A percentile compares a stretch with the other conserved stretches of the same genome.
These are phyloP conservation scores for Sphagnum magellanicum DNA, from an alignment of 228 moss, liverwort and hornwort genomes.

Conservation along the genomic window DNA sequence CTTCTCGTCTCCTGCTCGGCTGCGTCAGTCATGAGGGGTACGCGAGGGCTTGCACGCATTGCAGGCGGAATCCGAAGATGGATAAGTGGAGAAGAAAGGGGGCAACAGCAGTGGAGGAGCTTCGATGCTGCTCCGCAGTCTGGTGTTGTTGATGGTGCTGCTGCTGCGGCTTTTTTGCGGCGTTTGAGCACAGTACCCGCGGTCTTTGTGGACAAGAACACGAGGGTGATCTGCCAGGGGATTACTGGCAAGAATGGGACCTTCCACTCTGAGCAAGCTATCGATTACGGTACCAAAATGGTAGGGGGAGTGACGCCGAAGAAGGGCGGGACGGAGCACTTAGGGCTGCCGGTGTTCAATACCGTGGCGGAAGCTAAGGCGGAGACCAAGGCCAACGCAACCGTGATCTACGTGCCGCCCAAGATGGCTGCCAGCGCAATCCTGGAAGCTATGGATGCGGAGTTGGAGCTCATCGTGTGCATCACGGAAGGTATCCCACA, in stretches of 20 bases:
- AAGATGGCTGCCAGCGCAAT: slow-evolving; percentile 43
- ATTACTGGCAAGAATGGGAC: slow-evolving; percentile 66
- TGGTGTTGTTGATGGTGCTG: too few relatives aligned
- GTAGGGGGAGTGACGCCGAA: slow-evolving; percentile 67
- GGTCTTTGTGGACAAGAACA: slow-evolving; percentile 71
- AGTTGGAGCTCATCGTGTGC: slow-evolving; percentile 64
- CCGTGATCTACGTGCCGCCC: slow-evolving; percentile 61
- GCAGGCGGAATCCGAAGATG: too few relatives aligned
- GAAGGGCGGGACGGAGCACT: slow-evolving; percentile 63
- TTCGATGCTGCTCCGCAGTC: too few relatives aligned
- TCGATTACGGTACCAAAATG: slow-evolving; percentile 63
- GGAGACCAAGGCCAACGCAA: slow-evolving; percentile 50
- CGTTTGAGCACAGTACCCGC: slow-evolving; percentile 18
- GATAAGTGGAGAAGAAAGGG: too few relatives aligned
- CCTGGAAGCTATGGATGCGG: slow-evolving; percentile 51
- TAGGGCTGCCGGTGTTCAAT: slow-evolving; percentile 58
- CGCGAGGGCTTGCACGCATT: too few relatives aligned
- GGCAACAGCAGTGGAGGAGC: too few relatives aligned
- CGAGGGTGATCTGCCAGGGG: slow-evolving; percentile 62
- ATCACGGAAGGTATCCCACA: slow-evolving; percentile 72
- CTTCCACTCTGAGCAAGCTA: slow-evolving; percentile 66
- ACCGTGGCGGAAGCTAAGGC: slow-evolving; percentile 52
- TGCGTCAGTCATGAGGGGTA: too few relatives aligned
- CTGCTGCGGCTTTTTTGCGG: too few relatives aligned
- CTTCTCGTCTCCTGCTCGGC: too few relatives aligned